Percentiles rank a stretch among this genome's conserved stretches.
These are phyloP conservation scores for Podila horticola DNA, from an alignment of 192 early-diverging fungal genomes.

Conservation along the genomic window DNA sequence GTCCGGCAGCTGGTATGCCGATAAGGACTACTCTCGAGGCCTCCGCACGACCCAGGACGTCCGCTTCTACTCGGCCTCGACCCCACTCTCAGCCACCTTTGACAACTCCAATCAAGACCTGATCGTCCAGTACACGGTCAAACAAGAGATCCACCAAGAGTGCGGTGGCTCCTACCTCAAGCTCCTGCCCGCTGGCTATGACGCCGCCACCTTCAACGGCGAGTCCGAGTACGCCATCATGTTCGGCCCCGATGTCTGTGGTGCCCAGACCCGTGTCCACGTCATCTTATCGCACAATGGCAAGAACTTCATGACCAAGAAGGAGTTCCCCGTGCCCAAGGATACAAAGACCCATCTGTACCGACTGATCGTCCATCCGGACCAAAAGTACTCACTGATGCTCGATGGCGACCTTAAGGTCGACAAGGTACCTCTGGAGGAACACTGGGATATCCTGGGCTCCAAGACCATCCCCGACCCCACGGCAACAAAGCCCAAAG, in stretches of 20 bases:
- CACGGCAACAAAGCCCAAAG: slow-evolving; percentile 85
- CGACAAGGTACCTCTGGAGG: slow-evolving; percentile 25
- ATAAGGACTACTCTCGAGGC: slow-evolving; percentile 73
- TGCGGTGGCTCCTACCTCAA: slow-evolving; percentile 96
- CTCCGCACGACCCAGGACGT: slow-evolving; percentile 86
- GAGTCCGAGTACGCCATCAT: slow-evolving; percentile 85
- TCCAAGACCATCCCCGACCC: slow-evolving; percentile 87
- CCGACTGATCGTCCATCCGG: slow-evolving; percentile 84
- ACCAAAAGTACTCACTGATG: slow-evolving; percentile 59
- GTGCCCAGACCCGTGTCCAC: slow-evolving; percentile 90
- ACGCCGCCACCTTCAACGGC: slow-evolving; percentile 83
- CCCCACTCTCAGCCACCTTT: slow-evolving; percentile 76
- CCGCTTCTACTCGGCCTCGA: slow-evolving; percentile 86
- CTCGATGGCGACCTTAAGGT: slow-evolving; percentile 25
- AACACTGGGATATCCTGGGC: slow-evolving; percentile 62
- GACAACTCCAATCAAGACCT: slow-evolving; percentile 85
- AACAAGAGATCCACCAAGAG: slow-evolving; percentile 90
- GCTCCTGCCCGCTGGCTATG: slow-evolving; percentile 84
- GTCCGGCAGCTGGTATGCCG: slow-evolving; percentile 78
- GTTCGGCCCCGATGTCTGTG: slow-evolving; percentile 96
- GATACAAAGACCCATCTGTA: slow-evolving; percentile 90
- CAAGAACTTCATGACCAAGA: slow-evolving; percentile 86
- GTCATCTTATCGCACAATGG: slow-evolving; percentile 96
- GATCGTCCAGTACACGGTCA: slow-evolving; percentile 91
- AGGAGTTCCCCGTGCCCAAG: slow-evolving; percentile 71